Percentiles rank a stretch among this genome's conserved stretches.
Conservation (phyloP, 441 rosid genomes). For the Populus trichocarpa region DNA sequence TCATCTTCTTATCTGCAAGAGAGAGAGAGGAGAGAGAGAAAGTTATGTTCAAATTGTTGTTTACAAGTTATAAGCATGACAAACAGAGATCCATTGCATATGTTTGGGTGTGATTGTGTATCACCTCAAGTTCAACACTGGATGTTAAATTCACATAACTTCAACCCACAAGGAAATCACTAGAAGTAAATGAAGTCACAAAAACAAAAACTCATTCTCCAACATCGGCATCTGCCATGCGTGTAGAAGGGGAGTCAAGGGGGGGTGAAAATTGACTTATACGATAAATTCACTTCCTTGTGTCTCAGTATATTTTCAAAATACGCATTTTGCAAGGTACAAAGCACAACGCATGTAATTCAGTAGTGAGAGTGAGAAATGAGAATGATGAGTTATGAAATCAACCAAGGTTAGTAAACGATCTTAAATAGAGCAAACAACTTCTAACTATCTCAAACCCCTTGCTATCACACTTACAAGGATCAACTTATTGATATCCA, state of each 20-base stretch:
- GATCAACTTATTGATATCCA: not conserved
- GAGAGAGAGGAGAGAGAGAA: not conserved
- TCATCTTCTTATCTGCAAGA: conserved; percentile 72
- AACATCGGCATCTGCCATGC: not conserved
- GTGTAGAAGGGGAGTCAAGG: not conserved
- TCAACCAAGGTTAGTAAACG: not conserved
- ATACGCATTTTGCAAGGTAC: not conserved
- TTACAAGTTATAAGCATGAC: not conserved
- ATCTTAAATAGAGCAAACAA: not conserved
- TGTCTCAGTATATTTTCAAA: not conserved
- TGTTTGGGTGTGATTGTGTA: not conserved
- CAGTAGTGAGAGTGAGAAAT: not conserved
- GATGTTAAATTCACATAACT: conserved; percentile 5
- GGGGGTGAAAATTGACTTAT: not conserved
- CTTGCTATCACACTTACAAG: not conserved
- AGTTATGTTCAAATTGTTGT: conserved; percentile 6
- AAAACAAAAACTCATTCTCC: not conserved
- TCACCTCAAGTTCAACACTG: not conserved
- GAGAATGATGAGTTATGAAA: not conserved
- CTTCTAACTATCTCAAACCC: not conserved
- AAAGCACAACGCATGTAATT: not conserved
- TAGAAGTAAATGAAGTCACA: not conserved
- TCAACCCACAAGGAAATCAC: not conserved
- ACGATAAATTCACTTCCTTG: not conserved
- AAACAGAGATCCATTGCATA: not conserved